phyloP scores from a whole-genome alignment of 2,329 filamentous ascomycete genomes.

The Microthyrium microscopicum region DNA sequence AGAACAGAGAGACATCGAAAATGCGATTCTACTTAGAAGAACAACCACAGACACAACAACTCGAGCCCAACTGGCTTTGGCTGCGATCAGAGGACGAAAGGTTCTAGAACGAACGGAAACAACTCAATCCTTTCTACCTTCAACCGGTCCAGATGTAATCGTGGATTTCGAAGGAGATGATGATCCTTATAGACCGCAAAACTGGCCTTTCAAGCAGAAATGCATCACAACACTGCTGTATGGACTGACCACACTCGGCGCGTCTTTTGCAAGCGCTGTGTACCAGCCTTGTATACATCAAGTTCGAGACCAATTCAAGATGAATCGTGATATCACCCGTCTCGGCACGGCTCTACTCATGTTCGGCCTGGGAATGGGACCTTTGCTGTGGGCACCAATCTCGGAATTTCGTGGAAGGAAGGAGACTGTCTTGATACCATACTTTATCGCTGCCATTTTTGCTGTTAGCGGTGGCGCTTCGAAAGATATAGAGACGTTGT shows the following conservation, averaged over 20 bases:
- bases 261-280: no score
- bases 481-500: slow-evolving; percentile 35
- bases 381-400: slow-evolving; percentile 16
- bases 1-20: no score
- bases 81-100: not conserved
- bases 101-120: no score
- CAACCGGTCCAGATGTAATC: no score
- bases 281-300: slow-evolving; percentile 44
- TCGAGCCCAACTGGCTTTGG: not conserved
- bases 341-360: slow-evolving; percentile 34
- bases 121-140: no score
- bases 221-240: slow-evolving; percentile 15
- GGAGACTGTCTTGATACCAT: slow-evolving; percentile 29
- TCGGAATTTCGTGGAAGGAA: slow-evolving; percentile 7
- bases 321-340: slow-evolving; percentile 27
- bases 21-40: not conserved
- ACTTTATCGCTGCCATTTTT: slow-evolving; percentile 33
- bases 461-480: slow-evolving; percentile 39
- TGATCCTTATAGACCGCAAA: slow-evolving; percentile 31
- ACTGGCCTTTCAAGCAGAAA: slow-evolving; percentile 24
- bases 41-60: no score
- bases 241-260: no score
- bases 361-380: slow-evolving; percentile 39
- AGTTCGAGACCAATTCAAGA: slow-evolving; percentile 32
- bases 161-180: slow-evolving; percentile 29